Conservation (phyloP, 768 basidiomycete species). For the Suillus variegatus region DNA sequence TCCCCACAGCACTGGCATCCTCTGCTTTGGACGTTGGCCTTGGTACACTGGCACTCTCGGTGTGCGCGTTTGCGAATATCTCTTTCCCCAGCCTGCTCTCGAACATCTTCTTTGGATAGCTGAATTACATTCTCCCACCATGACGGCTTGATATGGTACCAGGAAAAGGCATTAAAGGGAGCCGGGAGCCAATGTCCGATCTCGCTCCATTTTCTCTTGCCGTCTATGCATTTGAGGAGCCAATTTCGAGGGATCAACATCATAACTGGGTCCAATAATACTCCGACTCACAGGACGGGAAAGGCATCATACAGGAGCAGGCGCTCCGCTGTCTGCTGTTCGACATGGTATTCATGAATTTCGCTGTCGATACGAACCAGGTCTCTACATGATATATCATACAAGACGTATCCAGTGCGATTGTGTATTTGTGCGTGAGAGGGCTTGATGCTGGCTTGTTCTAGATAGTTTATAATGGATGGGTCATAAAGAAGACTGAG, state of each 20-base stretch:
- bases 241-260: neutral
- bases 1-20: constrained; percentile 23
- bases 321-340: neutral
- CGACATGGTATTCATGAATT: neutral
- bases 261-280: neutral
- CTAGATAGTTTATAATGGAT: neutral
- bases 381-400: neutral
- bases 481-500: neutral
- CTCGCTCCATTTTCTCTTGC: neutral
- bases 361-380: neutral
- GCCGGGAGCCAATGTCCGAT: neutral
- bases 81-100: neutral
- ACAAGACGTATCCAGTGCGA: neutral
- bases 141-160: neutral
- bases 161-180: neutral
- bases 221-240: neutral
- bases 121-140: neutral
- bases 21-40: neutral
- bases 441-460: neutral
- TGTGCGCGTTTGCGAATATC: neutral
- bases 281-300: neutral
- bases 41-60: neutral
- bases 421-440: neutral
- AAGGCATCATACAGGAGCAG: neutral
- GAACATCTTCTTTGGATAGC: neutral